A percentile compares a stretch with the other conserved stretches of the same genome.
These are phyloP conservation scores for Suillus brevipes DNA, from an alignment of 768 basidiomycete genomes.

Conservation along the genomic window DNA sequence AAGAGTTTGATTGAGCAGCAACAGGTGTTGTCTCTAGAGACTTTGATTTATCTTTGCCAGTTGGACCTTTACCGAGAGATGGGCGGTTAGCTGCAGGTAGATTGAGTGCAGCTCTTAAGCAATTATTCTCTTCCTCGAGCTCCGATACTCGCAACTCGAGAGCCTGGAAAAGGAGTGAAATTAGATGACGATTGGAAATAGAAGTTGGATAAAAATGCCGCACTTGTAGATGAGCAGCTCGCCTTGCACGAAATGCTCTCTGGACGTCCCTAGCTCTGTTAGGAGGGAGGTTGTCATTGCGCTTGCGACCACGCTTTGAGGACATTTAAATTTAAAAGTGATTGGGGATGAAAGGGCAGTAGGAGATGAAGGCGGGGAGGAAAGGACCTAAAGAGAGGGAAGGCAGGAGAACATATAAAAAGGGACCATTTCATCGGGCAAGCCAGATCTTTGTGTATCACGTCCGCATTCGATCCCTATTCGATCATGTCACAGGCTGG, in stretches of 20 bases:
- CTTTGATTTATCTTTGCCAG: slow-evolving; percentile 82
- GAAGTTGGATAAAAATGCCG: slow-evolving; percentile 33
- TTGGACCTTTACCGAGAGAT: slow-evolving; percentile 80
- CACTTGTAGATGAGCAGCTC: slow-evolving; percentile 85
- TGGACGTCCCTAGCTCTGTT: slow-evolving; percentile 84
- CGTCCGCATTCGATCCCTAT: slow-evolving; percentile 34
- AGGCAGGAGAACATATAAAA: slow-evolving; percentile 40
- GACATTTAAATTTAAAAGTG: slow-evolving; percentile 51
- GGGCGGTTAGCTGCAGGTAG: slow-evolving; percentile 73
- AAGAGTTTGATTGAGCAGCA: slow-evolving; percentile 38
- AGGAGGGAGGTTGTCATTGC: slow-evolving; percentile 63
- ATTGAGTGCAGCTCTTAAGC: slow-evolving; percentile 68
- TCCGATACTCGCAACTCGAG: slow-evolving; percentile 79
- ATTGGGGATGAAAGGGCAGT: slow-evolving; percentile 15
- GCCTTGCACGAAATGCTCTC: slow-evolving; percentile 83
- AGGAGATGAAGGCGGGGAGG: slow-evolving; percentile 33
- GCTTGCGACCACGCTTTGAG: slow-evolving; percentile 84
- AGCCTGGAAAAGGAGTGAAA: slow-evolving; percentile 50
- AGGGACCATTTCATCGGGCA: slow-evolving; percentile 36
- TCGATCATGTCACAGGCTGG: slow-evolving; percentile 35
- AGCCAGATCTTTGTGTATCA: slow-evolving; percentile 37
- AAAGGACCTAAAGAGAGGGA: slow-evolving; percentile 33
- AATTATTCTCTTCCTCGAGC: slow-evolving; percentile 81
- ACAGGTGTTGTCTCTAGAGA: slow-evolving; percentile 36
- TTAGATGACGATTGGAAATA: slow-evolving; percentile 42